phyloP scores from a whole-genome alignment of 345 rosid genomes.

The Heritiera fomes region DNA sequence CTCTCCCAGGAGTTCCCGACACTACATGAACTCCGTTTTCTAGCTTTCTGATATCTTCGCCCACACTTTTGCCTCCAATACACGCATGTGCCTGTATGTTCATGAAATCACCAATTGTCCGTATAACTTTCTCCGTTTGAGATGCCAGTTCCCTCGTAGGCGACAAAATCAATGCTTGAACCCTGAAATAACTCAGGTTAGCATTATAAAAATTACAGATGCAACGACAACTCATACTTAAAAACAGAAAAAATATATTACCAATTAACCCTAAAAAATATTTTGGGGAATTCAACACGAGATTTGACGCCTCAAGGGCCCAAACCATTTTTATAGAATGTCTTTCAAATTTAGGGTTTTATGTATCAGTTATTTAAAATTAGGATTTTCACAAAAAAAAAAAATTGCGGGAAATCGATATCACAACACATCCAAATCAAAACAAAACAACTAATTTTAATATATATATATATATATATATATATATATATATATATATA shows the following conservation, averaged over 20 bases:
- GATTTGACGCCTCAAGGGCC: background rate
- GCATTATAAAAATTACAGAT: background rate
- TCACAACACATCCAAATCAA: background rate
- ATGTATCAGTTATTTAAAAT: background rate
- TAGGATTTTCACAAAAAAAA: background rate
- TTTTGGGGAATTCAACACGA: background rate
- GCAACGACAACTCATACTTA: background rate
- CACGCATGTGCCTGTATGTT: slow-evolving; percentile 85
- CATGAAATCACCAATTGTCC: slow-evolving; percentile 68
- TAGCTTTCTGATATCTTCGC: slow-evolving; percentile 91
- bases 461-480: no score
- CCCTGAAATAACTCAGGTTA: slow-evolving; percentile 41
- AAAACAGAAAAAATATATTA: background rate
- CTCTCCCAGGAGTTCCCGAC: slow-evolving; percentile 98
- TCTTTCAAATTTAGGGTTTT: slow-evolving; percentile 20
- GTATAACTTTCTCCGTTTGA: slow-evolving; percentile 85
- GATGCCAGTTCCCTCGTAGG: slow-evolving; percentile 96
- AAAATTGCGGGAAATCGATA: background rate
- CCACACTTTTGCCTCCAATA: slow-evolving; percentile 92
- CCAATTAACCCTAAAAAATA: background rate
- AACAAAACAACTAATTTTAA: background rate
- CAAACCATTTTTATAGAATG: background rate
- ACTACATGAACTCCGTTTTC: slow-evolving; percentile 58
- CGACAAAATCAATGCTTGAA: slow-evolving; percentile 89
- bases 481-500: no score